Conservation (phyloP, 73 alveolate species). For the Tetrahymena borealis region DNA sequence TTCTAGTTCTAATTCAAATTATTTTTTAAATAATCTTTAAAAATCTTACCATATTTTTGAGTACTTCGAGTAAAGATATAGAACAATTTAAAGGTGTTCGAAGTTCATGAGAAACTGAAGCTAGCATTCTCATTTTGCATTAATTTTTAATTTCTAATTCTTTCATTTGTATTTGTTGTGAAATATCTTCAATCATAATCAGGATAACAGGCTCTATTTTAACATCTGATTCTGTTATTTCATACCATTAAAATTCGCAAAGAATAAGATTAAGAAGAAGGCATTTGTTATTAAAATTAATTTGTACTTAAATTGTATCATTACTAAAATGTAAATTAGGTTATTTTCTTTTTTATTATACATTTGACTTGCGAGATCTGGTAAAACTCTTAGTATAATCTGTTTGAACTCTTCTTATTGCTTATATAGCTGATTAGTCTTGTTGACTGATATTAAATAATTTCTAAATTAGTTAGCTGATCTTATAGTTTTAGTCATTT, state of each 20-base stretch:
- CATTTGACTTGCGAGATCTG: background rate
- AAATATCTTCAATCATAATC: background rate
- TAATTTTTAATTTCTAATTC: background rate
- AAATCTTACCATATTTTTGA: background rate
- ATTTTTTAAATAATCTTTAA: too few species aligned
- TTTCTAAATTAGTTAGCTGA: background rate
- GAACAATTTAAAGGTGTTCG: conserved; percentile 44
- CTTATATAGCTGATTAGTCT: too few species aligned
- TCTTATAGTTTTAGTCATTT: background rate
- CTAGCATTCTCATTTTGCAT: background rate
- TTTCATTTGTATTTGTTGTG: background rate
- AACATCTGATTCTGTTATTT: background rate
- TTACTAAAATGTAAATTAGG: background rate
- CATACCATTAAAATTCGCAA: background rate
- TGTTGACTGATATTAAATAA: background rate
- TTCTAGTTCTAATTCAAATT: too few species aligned
- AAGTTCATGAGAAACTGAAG: conserved; percentile 33
- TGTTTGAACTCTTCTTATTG: background rate
- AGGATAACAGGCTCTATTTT: background rate
- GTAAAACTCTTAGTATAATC: background rate
- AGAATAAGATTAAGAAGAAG: background rate
- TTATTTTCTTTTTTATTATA: background rate
- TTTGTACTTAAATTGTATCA: background rate
- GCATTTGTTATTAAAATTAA: background rate
- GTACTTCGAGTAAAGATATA: conserved; percentile 2